A percentile compares a stretch with the other conserved stretches of the same genome.
These are phyloP conservation scores for Heritiera littoralis DNA, from an alignment of 345 rosid species.

Conservation along the genomic window DNA sequence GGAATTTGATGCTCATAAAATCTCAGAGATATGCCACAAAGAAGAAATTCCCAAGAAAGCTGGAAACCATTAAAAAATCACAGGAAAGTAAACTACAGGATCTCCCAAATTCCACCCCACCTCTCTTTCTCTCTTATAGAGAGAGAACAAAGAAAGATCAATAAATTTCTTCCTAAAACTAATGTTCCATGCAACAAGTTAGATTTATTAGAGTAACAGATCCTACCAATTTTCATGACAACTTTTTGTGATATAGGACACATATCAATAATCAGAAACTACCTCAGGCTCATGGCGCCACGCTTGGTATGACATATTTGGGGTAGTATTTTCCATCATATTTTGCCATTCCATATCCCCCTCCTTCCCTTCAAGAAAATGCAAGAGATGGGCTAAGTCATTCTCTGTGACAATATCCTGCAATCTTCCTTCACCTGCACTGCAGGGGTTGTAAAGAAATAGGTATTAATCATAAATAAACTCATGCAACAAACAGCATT, in stretches of 20 bases:
- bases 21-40: not conserved
- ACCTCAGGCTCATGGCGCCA: constrained; percentile 96
- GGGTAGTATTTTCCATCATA: constrained; percentile 79
- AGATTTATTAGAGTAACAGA: not conserved
- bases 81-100: not conserved
- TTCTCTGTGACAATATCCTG: constrained; percentile 61
- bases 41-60: not conserved
- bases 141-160: not conserved
- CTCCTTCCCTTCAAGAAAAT: constrained; percentile 64
- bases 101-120: constrained; percentile 1
- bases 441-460: constrained; percentile 32
- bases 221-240: not conserved
- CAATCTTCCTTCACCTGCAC: constrained; percentile 36
- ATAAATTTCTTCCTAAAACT: not conserved
- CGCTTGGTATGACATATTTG: constrained; percentile 82
- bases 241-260: not conserved
- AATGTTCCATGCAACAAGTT: not conserved
- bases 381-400: constrained; percentile 76
- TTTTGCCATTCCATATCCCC: constrained; percentile 80
- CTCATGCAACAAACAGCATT: constrained; percentile 7
- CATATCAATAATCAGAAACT: constrained; percentile 14
- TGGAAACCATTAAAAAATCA: not conserved
- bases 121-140: not conserved
- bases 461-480: not conserved
- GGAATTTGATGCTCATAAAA: not conserved